Evolutionary conservation across 768 basidiomycete species (phyloP).

Genomic region (Lactarius akahatsu): DNA sequence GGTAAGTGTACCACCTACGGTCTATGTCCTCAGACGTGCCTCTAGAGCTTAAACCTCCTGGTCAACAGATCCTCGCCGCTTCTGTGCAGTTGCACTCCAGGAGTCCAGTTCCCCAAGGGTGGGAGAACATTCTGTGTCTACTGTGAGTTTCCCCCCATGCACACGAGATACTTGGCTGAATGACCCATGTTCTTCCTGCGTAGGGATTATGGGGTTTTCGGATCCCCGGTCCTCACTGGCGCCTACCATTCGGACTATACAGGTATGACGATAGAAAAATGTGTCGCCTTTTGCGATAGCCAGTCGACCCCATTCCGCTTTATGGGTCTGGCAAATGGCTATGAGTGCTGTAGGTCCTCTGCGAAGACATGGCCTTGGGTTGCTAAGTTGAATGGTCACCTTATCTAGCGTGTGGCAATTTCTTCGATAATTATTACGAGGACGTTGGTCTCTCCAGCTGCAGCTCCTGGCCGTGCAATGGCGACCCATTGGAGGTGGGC

Average conservation of each 20-base stretch:
- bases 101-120: background rate
- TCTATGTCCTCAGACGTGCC: too few relatives aligned
- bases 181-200: too few relatives aligned
- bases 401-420: constrained; percentile 4
- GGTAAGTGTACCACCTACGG: background rate
- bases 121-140: background rate
- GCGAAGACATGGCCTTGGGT: background rate
- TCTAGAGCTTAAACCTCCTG: background rate
- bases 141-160: background rate
- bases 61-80: background rate
- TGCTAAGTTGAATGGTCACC: background rate
- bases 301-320: constrained; percentile 47
- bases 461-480: constrained; percentile 53
- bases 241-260: constrained; percentile 45
- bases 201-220: background rate
- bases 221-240: constrained; percentile 45
- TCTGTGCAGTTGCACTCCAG: background rate
- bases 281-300: constrained; percentile 44
- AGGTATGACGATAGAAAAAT: constrained; percentile 59
- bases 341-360: constrained; percentile 52
- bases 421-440: constrained; percentile 46
- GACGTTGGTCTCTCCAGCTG: constrained; percentile 49
- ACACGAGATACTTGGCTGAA: too few relatives aligned
- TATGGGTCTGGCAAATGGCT: constrained; percentile 65
- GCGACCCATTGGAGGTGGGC: constrained; percentile 54